Evolutionary conservation across 331 rosid genomes (phyloP), one percentile per base, ranked within the genome.

Genomic region (Saraca asoca): DNA sequence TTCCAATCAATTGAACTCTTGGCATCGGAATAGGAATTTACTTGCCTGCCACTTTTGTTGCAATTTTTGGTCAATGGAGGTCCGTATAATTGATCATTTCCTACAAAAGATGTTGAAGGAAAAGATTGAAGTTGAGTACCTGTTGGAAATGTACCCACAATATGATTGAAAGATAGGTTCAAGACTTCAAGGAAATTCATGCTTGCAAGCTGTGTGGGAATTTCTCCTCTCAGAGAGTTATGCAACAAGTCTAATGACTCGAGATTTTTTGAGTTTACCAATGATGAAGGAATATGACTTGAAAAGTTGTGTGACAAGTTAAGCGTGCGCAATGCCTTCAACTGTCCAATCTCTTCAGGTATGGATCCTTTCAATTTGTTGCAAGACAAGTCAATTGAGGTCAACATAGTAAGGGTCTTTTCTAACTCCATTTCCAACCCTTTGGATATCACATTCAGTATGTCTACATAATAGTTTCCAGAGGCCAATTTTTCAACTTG

Each of bases 341-440:
- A 51, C 6, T 3, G 0, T 35, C 79, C 80, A 1, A 72, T 0
- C 24, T 72, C 62, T 6, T 8, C 2, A 12, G 84, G 82, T 54
- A 78, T 75, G 16, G 53, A 5, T 12, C 85, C 85, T 0, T 0
- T 5, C 2, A 84, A 70, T 0, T 31, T 7, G 76, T 84, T 80
- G 62, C 8, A 0, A 0, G 86, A 84, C 12, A 84, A 9, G 73
- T 84, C 85, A 6, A 84, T 24, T 0, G 56, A 43, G 7, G 85
- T 84, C 58, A 59, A 75, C 38, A 72, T 2, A 39, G 75, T 68
- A 0, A 75, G 42, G 15, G 80, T 80, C 72, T 72, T 80, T 15
- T 39, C 49, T 2, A 75, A 4, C 39, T 75, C 71, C 42, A 78
- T 9, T 7, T 72, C 34, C 0, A 43, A 57, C 69, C 81, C 80